Conservation (phyloP, 2,329 filamentous ascomycete genomes). For the Fusarium paranaense region DNA sequence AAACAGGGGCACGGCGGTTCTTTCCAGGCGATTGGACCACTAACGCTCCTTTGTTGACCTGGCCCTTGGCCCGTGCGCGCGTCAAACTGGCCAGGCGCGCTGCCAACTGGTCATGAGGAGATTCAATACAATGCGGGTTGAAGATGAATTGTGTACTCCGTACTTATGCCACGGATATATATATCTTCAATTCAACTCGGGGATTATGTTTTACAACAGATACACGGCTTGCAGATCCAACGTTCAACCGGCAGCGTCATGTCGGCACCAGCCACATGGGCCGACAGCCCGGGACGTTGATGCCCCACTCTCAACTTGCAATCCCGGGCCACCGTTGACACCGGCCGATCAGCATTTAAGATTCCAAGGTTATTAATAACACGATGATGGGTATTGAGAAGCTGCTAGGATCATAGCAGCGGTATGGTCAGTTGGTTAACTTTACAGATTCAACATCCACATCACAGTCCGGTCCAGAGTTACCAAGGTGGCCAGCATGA, state of each 20-base stretch:
- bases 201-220: neutral
- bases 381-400: neutral
- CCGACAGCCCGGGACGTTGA: slow-evolving; percentile 24
- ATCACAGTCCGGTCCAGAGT: neutral
- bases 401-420: neutral
- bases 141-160: neutral
- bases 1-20: slow-evolving; percentile 44
- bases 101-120: slow-evolving; percentile 29
- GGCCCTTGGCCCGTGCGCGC: slow-evolving; percentile 43
- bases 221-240: neutral
- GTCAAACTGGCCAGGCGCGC: slow-evolving; percentile 44
- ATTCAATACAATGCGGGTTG: neutral
- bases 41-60: slow-evolving; percentile 49
- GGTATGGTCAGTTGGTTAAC: neutral
- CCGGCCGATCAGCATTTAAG: slow-evolving; percentile 29
- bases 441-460: neutral
- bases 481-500: neutral
- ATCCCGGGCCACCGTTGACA: slow-evolving; percentile 28
- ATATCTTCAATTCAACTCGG: neutral
- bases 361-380: neutral
- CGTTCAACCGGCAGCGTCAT: neutral
- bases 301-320: slow-evolving; percentile 27
- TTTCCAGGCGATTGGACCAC: slow-evolving; percentile 33
- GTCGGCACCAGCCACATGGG: slow-evolving; percentile 29
- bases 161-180: neutral